Conservation (phyloP, 2,329 filamentous ascomycete species). For the Beauveria varroae region DNA sequence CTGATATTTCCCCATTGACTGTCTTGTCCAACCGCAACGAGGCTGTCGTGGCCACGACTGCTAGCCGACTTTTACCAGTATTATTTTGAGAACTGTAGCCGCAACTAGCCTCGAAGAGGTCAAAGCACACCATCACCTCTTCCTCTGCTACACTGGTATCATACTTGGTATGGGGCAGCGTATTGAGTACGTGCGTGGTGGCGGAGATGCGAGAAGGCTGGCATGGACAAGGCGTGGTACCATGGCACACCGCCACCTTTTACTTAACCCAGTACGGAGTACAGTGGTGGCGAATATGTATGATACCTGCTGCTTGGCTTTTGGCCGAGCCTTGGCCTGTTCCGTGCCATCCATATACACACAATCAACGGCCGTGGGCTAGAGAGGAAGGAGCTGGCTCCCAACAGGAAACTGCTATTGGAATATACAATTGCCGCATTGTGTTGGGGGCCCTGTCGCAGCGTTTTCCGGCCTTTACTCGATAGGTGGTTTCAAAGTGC, state of each 20-base stretch:
- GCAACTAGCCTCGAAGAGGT: conserved; percentile 1
- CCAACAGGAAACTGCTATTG: too few species aligned
- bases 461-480: too few species aligned
- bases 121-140: conserved; percentile 2
- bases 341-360: too few species aligned
- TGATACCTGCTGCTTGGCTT: too few species aligned
- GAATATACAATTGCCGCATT: too few species aligned
- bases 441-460: too few species aligned
- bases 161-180: background rate
- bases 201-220: background rate
- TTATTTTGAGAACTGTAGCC: background rate
- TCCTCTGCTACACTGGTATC: background rate
- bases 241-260: background rate
- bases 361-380: too few species aligned
- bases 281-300: too few species aligned
- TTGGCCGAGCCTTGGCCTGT: too few species aligned
- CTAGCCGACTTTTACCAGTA: background rate
- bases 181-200: background rate
- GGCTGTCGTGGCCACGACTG: background rate
- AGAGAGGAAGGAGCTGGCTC: too few species aligned
- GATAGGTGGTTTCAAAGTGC: background rate
- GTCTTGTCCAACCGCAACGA: background rate
- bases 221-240: background rate
- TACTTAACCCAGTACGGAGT: too few species aligned
- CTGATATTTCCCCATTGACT: background rate